phyloP scores from a whole-genome alignment of 202 grass and related monocot species.

The Setaria italica region DNA sequence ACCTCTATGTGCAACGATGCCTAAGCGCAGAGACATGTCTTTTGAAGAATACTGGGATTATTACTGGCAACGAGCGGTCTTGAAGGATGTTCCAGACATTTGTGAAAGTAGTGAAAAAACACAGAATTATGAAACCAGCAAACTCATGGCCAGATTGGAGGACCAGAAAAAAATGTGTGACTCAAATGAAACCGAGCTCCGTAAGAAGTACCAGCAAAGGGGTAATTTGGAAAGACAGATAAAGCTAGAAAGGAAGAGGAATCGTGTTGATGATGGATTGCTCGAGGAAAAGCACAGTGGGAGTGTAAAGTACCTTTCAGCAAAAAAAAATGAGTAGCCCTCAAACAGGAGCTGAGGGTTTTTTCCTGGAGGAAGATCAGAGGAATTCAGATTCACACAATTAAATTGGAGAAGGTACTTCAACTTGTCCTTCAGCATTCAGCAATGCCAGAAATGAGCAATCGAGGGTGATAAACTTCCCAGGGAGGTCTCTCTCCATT shows the following conservation, averaged over 20 bases:
- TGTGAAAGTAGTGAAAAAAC: too few relatives aligned
- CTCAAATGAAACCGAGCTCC: slow-evolving; percentile 84
- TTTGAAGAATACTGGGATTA: too few relatives aligned
- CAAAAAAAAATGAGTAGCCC: slow-evolving; percentile 50
- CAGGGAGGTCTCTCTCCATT: slow-evolving; percentile 38
- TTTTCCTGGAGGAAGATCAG: slow-evolving; percentile 72
- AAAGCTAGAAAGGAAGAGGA: slow-evolving; percentile 82
- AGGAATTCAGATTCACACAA: slow-evolving; percentile 60
- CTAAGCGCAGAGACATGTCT: too few relatives aligned
- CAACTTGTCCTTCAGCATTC: slow-evolving; percentile 32
- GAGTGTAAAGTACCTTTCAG: slow-evolving; percentile 52
- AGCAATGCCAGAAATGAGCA: slow-evolving; percentile 36
- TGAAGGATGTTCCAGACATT: too few relatives aligned
- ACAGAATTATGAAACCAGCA: slow-evolving; percentile 13
- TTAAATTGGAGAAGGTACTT: slow-evolving; percentile 41
- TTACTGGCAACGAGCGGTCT: too few relatives aligned
- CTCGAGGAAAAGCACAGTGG: slow-evolving; percentile 59
- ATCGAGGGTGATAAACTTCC: slow-evolving; percentile 49
- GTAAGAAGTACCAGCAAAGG: slow-evolving; percentile 77
- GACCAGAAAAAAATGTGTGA: slow-evolving; percentile 83
- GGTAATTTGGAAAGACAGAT: slow-evolving; percentile 83
- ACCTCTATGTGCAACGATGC: too few relatives aligned
- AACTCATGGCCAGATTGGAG: slow-evolving; percentile 91
- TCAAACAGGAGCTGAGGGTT: slow-evolving; percentile 75
- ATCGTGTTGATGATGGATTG: slow-evolving; percentile 64